phyloP scores from a whole-genome alignment of 2,329 filamentous ascomycete genomes.

The Xylaria hypoxylon region DNA sequence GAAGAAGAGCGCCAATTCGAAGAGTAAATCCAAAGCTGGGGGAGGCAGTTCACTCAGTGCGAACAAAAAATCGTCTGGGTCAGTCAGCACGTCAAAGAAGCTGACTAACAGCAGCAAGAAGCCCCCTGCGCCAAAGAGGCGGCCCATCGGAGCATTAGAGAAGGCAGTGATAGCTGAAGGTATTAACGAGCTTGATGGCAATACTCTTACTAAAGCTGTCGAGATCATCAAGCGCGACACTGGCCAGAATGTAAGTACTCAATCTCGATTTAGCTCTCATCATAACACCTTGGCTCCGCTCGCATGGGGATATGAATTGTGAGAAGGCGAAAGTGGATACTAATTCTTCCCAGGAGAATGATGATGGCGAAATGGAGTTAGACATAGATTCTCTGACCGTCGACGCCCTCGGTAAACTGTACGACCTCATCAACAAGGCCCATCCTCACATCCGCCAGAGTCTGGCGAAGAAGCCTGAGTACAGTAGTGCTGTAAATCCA shows the following conservation, averaged over 20 bases:
- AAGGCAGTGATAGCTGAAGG: slow-evolving; percentile 92
- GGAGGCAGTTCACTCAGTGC: slow-evolving; percentile 48
- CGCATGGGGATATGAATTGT: not conserved
- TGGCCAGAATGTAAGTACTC: slow-evolving; percentile 74
- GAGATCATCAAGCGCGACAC: slow-evolving; percentile 91
- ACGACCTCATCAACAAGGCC: slow-evolving; percentile 56
- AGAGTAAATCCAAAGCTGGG: slow-evolving; percentile 66
- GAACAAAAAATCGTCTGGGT: slow-evolving; percentile 57
- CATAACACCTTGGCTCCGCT: slow-evolving; percentile 10
- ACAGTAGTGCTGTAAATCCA: slow-evolving; percentile 43
- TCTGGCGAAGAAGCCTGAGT: slow-evolving; percentile 51
- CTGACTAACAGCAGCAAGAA: slow-evolving; percentile 49
- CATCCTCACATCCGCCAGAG: slow-evolving; percentile 54
- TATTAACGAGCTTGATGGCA: slow-evolving; percentile 82
- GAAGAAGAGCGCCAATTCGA: slow-evolving; percentile 77
- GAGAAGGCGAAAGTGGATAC: slow-evolving; percentile 14
- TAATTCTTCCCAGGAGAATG: slow-evolving; percentile 62
- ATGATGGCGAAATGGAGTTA: slow-evolving; percentile 68
- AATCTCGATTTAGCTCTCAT: slow-evolving; percentile 42
- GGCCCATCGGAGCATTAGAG: slow-evolving; percentile 79
- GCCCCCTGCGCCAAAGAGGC: slow-evolving; percentile 62
- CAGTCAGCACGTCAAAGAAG: slow-evolving; percentile 38
- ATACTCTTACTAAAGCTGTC: slow-evolving; percentile 83
- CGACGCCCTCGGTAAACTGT: slow-evolving; percentile 65
- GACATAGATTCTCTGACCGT: slow-evolving; percentile 69